Evolutionary conservation across 1,139 yeast genomes (phyloP), one percentile per base, ranked within the genome.

Genomic region (Kurtzmaniella quercitrusa): DNA sequence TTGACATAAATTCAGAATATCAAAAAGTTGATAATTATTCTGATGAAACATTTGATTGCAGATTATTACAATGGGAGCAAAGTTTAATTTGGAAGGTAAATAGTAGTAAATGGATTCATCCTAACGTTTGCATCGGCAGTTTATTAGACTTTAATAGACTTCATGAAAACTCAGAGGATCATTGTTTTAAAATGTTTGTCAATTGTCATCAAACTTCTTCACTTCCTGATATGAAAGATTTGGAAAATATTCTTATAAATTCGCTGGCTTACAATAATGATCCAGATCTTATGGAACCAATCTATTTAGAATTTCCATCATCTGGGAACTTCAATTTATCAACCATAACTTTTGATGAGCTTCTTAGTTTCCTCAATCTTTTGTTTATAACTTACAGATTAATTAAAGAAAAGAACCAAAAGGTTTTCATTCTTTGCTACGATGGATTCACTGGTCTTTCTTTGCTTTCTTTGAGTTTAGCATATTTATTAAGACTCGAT

Each of bases 381-480:
- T 54, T 70, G 40, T 14, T 14, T 10, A 21, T 21, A 5, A 19
- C n/a, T 19, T 19, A 19, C 15, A 66, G 64, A 45, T 51, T 66
- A 36, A 54, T 69, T 31, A 56, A 65, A 38, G 50, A 48, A 11
- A 46, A 52, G 41, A 55, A 59, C 39, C 46, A 56, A 41, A 57
- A 63, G 29, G 58, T 66, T 2, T 67, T 68, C 43, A 52, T 68
- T 4, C 68, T 65, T 45, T 65, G 65, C 2, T 64, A 61, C 47
- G 76, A 70, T 49, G 75, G 76, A 0, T 70, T 67, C 47, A 68
- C 76, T 12, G 74, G 74, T 1, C 56, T 66, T 34, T 61, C 72
- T 4, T 48, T 69, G 29, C 51, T 70, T 36, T 50, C 63, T 3
- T 57, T 68, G 37, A 50, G 65, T 0, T 49, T 65, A 18, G 61